These are phyloP conservation scores for Kitagawia praeruptora DNA, from an alignment of 129 eudicot genomes.

Conservation along the genomic window DNA sequence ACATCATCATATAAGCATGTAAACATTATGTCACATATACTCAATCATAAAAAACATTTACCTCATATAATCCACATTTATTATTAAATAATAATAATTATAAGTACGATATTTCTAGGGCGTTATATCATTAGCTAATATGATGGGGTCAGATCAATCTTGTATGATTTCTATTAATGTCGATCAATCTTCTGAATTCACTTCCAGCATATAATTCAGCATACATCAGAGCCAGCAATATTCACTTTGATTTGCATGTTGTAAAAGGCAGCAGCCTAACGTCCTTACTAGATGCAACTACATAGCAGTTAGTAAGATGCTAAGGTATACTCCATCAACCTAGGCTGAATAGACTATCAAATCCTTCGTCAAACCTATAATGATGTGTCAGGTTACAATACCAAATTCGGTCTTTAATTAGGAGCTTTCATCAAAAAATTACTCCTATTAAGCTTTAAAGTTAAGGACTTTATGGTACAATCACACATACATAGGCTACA, in stretches of 20 bases:
- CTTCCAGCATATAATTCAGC: slow-evolving; percentile 15
- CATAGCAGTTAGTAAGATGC: too few relatives aligned
- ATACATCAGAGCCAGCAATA: neutral
- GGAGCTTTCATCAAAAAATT: neutral
- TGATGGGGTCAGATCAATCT: neutral
- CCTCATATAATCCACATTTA: too few relatives aligned
- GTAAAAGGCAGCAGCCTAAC: neutral
- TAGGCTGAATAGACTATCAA: too few relatives aligned
- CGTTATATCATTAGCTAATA: neutral
- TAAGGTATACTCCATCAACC: too few relatives aligned
- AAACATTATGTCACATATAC: too few relatives aligned
- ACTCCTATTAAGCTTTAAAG: neutral
- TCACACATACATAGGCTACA: neutral
- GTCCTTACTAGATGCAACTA: neutral
- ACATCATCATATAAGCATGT: too few relatives aligned
- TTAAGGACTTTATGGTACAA: neutral
- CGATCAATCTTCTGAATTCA: slow-evolving; percentile 9
- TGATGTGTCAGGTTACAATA: too few relatives aligned
- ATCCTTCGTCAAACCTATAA: too few relatives aligned
- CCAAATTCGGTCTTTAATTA: neutral
- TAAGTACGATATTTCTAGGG: too few relatives aligned
- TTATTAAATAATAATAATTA: too few relatives aligned
- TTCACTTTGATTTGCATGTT: neutral
- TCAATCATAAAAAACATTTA: too few relatives aligned
- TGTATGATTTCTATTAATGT: neutral